Evolutionary conservation across 805 yeast species (phyloP).

Genomic region (Yarrowia phangngaensis): DNA sequence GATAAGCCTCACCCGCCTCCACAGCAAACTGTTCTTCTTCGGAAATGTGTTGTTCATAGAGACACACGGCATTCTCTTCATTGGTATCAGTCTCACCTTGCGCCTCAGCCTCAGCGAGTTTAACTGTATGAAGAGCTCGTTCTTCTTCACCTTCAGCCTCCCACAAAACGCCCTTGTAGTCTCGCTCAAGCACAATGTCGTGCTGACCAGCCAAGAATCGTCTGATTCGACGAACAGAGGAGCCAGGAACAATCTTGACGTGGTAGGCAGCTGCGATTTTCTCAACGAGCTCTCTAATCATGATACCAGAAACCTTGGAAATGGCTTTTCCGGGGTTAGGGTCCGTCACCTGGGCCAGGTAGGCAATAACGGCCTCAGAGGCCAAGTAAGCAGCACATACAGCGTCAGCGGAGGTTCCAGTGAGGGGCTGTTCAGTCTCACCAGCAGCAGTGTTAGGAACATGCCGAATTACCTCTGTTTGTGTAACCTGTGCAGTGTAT

Average conservation of each 20-base stretch:
- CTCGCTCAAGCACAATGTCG: slow-evolving; percentile 88
- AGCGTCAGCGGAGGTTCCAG: slow-evolving; percentile 86
- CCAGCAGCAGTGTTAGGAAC: slow-evolving; percentile 40
- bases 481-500: slow-evolving; percentile 81
- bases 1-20: slow-evolving; percentile 78
- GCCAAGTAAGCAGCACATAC: slow-evolving; percentile 86
- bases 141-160: slow-evolving; percentile 33
- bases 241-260: slow-evolving; percentile 86
- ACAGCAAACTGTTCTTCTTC: slow-evolving; percentile 61
- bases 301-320: slow-evolving; percentile 55
- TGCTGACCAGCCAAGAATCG: slow-evolving; percentile 95
- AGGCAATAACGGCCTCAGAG: slow-evolving; percentile 73
- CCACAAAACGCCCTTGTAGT: slow-evolving; percentile 77
- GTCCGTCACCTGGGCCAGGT: slow-evolving; percentile 72
- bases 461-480: slow-evolving; percentile 71
- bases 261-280: slow-evolving; percentile 79
- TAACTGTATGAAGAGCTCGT: slow-evolving; percentile 24
- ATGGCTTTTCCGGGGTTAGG: slow-evolving; percentile 38
- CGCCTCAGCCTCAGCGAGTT: slow-evolving; percentile 27
- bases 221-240: slow-evolving; percentile 85
- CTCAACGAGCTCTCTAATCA: slow-evolving; percentile 74
- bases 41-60: slow-evolving; percentile 37
- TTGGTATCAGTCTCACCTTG: slow-evolving; percentile 19
- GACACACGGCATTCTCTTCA: slow-evolving; percentile 33
- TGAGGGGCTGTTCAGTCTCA: slow-evolving; percentile 68